Evolutionary conservation across 2,329 filamentous ascomycete species (phyloP).

Genomic region (Fusarium napiforme): DNA sequence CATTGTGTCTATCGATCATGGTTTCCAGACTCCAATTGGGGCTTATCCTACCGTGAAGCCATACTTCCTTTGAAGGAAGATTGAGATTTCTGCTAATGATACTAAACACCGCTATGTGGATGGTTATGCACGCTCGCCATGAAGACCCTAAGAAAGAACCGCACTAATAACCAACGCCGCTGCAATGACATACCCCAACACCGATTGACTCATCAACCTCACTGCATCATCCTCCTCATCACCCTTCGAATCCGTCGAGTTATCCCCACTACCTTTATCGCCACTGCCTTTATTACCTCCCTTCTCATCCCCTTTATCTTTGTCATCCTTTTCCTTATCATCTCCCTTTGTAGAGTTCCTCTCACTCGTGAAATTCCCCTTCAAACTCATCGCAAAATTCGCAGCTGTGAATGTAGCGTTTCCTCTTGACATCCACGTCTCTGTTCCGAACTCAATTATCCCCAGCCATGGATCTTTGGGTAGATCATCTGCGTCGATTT

Average conservation of each 20-base stretch:
- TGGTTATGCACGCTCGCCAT: background rate
- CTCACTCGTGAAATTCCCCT: background rate
- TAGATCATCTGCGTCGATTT: conserved; percentile 26
- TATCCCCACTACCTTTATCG: background rate
- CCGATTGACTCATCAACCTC: background rate
- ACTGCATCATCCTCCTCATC: conserved; percentile 29
- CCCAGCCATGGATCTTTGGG: conserved; percentile 39
- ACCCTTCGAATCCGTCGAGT: background rate
- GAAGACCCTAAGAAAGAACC: background rate
- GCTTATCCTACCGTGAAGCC: rapidly evolving
- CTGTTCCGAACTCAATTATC: conserved; percentile 39
- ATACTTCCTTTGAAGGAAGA: background rate
- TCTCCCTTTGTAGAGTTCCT: background rate
- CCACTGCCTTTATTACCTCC: background rate
- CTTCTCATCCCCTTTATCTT: background rate
- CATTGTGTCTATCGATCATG: rapidly evolving
- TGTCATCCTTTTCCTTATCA: background rate
- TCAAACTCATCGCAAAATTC: conserved; percentile 38
- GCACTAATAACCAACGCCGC: conserved; percentile 4
- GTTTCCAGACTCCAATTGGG: rapidly evolving
- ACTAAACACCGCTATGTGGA: background rate
- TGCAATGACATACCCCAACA: conserved; percentile 19
- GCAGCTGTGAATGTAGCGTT: conserved; percentile 44
- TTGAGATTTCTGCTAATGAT: rapidly evolving
- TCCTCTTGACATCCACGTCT: conserved; percentile 40